Evolutionary conservation across 768 basidiomycete genomes (phyloP), one percentile per base, ranked within the genome.

Genomic region (Tylopilus subfusipes): DNA sequence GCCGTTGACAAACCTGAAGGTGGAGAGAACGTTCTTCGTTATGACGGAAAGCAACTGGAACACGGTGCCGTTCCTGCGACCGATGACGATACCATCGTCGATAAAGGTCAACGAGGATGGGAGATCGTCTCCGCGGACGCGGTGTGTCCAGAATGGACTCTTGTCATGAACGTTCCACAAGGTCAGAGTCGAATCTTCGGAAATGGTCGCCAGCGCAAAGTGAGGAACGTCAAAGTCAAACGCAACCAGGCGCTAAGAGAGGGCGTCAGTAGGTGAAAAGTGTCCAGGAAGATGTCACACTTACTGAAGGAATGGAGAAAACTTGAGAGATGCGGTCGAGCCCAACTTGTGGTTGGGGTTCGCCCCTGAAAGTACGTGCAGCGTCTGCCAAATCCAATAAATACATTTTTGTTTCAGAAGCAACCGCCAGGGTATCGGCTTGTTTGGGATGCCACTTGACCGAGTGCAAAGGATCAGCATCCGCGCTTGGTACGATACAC

Each of bases 371-470:
- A 39, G 76, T 75, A 55, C 81, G 78, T 18, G 81, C 78, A 55
- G 83, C 86, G 24, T 82, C 78, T 1, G 78, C 73, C 52, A 93
- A 71, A 68, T 93, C 88, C 64, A 93, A 78, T 38, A 92, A 73
- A 70, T 85, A 90, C 62, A 93, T 78, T 61, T 82, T 84, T 52
- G 78, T 82, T 59, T 86, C 85, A 0, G 88, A 89, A 19, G 90
- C 90, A n/a, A 93, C 85, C 4, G 90, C 91, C 42, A 93, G 76
- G 11, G 82, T 85, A 65, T 90, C 86, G 3, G 82, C 78, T 53
- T 92, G 84, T 67, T 87, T 89, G 13, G 90, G 88, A 61, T 93
- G 88, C 91, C 91, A 93, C 67, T 92, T 92, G 54, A 93, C 90
- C 13, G 88, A 82, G 58, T 87, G 88, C 29, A 93, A 76, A 24